phyloP scores from a whole-genome alignment of 441 rosid genomes.

The Populus trichocarpa region DNA sequence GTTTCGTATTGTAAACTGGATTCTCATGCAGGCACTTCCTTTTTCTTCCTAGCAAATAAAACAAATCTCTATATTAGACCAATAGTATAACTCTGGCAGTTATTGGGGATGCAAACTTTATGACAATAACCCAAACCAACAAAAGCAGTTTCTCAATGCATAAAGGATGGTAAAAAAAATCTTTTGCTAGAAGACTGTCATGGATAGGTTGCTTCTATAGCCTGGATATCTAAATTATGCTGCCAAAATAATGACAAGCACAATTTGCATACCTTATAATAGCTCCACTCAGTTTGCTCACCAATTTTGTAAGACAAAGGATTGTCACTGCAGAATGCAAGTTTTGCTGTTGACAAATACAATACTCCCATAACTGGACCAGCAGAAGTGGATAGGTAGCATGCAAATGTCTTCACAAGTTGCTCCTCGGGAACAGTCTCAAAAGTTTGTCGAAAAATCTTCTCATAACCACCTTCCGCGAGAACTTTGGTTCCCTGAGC shows the following conservation, averaged over 20 bases:
- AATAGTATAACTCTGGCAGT: not conserved
- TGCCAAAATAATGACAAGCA: not conserved
- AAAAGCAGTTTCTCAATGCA: not conserved
- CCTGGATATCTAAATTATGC: not conserved
- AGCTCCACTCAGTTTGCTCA: slow-evolving; percentile 79
- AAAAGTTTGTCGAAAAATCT: slow-evolving; percentile 73
- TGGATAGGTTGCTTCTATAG: not conserved
- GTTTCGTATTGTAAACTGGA: not conserved
- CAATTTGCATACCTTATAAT: slow-evolving; percentile 68
- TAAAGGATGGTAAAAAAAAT: not conserved
- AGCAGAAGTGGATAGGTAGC: slow-evolving; percentile 91
- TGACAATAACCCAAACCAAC: not conserved
- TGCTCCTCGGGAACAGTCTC: slow-evolving; percentile 81
- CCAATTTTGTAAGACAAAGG: slow-evolving; percentile 82
- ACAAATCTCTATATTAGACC: not conserved
- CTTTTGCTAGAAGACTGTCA: not conserved
- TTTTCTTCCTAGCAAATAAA: not conserved
- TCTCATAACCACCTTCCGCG: slow-evolving; percentile 95
- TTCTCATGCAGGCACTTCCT: not conserved
- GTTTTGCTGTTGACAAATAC: slow-evolving; percentile 73
- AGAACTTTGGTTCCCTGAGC: slow-evolving; percentile 93
- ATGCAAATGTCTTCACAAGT: slow-evolving; percentile 66
- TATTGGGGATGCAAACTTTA: not conserved
- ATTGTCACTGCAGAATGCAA: slow-evolving; percentile 86
- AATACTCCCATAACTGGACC: slow-evolving; percentile 95